phyloP scores from a whole-genome alignment of 345 rosid species.

The Mercurialis annua region DNA sequence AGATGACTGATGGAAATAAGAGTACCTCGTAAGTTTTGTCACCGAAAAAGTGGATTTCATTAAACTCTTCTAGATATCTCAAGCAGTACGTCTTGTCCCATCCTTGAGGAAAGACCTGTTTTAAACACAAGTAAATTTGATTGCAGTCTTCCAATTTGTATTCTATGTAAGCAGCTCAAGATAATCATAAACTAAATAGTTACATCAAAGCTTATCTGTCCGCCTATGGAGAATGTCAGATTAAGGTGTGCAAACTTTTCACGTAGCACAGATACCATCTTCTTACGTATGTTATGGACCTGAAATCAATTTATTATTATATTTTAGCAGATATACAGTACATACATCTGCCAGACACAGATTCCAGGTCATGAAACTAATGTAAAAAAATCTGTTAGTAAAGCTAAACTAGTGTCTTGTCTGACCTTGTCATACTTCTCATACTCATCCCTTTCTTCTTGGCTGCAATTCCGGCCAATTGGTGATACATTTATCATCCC shows the following conservation, averaged over 20 bases:
- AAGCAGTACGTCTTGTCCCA: slow-evolving; percentile 99
- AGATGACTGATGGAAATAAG: background rate
- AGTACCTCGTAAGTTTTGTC: slow-evolving; percentile 92
- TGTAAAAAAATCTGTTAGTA: background rate
- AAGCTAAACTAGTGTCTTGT: slow-evolving; percentile 9
- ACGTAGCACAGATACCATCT: slow-evolving; percentile 77
- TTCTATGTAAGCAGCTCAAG: slow-evolving; percentile 7
- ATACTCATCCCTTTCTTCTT: slow-evolving; percentile 96
- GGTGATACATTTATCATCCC: slow-evolving; percentile 99
- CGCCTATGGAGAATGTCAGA: slow-evolving; percentile 94
- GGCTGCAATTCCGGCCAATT: slow-evolving; percentile 98
- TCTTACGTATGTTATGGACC: slow-evolving; percentile 79
- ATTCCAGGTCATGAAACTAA: slow-evolving; percentile 10
- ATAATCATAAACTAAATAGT: slow-evolving; percentile 7
- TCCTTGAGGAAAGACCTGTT: slow-evolving; percentile 87
- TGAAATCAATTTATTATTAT: slow-evolving; percentile 35
- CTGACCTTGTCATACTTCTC: slow-evolving; percentile 91
- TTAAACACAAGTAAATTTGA: slow-evolving; percentile 10
- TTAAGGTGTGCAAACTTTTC: slow-evolving; percentile 89
- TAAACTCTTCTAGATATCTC: slow-evolving; percentile 71
- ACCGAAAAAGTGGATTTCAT: slow-evolving; percentile 93
- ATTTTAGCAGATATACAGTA: slow-evolving; percentile 17
- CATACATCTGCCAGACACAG: slow-evolving; percentile 3
- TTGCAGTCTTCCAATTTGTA: background rate
- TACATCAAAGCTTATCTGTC: slow-evolving; percentile 97